phyloP scores from a whole-genome alignment of 805 yeast species.

The Ascoidea rubescens region DNA sequence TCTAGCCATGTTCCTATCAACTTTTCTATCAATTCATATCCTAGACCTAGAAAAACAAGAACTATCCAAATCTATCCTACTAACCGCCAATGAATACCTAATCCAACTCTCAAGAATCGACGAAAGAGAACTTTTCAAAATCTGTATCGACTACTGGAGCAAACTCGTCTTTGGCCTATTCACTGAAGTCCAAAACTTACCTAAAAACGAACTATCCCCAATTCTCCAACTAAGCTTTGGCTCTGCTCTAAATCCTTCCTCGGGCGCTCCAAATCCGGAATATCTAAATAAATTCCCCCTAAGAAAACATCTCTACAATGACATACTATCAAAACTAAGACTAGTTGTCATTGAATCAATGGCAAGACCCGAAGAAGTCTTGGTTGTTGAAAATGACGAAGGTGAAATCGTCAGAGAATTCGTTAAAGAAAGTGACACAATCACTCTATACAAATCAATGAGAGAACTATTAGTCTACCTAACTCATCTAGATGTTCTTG shows the following conservation, averaged over 20 bases:
- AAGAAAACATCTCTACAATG: conserved; percentile 75
- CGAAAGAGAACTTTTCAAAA: conserved; percentile 91
- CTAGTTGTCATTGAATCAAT: conserved; percentile 90
- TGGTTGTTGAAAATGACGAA: conserved; percentile 94
- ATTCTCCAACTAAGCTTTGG: conserved; percentile 51
- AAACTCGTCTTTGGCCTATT: conserved; percentile 71
- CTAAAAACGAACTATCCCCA: conserved; percentile 59
- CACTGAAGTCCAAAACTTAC: conserved; percentile 73
- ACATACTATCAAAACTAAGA: conserved; percentile 69
- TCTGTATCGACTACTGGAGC: conserved; percentile 91
- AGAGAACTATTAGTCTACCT: conserved; percentile 90
- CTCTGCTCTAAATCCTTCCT: conserved; percentile 26
- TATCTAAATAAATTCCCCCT: conserved; percentile 64
- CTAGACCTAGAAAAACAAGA: conserved; percentile 42
- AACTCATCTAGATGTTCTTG: conserved; percentile 89
- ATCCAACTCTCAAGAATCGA: conserved; percentile 80
- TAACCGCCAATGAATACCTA: conserved; percentile 67
- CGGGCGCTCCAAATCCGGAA: conserved; percentile 83
- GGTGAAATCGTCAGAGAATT: conserved; percentile 98
- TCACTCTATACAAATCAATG: conserved; percentile 87
- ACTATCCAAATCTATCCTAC: conserved; percentile 41
- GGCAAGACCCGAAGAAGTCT: conserved; percentile 98
- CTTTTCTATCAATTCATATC: conserved; percentile 69
- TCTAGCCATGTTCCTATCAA: conserved; percentile 82
- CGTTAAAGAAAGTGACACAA: conserved; percentile 93